Evolutionary conservation across 2,329 filamentous ascomycete species (phyloP), one percentile per base, ranked within the genome.

Genomic region (Aspergillus sp.): DNA sequence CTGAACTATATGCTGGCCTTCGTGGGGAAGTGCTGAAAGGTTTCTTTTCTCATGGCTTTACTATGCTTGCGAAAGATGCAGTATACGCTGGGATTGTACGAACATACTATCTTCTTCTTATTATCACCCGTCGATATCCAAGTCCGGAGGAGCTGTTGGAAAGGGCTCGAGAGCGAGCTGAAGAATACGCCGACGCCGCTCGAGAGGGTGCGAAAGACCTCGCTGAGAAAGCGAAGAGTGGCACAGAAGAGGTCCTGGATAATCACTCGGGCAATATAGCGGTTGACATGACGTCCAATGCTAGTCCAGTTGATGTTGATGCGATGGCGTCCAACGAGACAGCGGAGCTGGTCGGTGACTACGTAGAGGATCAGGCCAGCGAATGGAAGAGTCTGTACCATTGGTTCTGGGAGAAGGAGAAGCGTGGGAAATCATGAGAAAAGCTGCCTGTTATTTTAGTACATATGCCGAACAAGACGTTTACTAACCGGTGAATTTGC

Each of bases 1-100:
- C 71, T 4, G 88, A 86, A 0, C 75, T 96, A 8, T 96, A 96
- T 69, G 85, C 89, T 48, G 92, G 91, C 5, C 78, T 96, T 0
- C 81, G 81, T 13, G 89, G 87, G 4, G 90, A 96, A 73, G 80
- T 96, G 3, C 74, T 93, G 8, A 93, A 92, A 67, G 89, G 89
- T 0, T 96, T 96, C 76, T 87, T 96, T 66, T 87, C 86, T 20
- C 91, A 96, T 67, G 92, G 92, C 0, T 83, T 92, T 51, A 93
- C 91, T 1, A 96, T 96, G 90, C 78, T 93, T 53, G 85, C 90
- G 57, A 96, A 96, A 74, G 90, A 93, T 55, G 77, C 84, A 5
- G 83, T 95, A 8, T 90, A 96, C 70, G 80, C 83, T 26, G 72
- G 87, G 15, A 84, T 96, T 55, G 83, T 96, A 58, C 84, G 85